phyloP scores from a whole-genome alignment of 768 basidiomycete species.

The Boletus huronensis region DNA sequence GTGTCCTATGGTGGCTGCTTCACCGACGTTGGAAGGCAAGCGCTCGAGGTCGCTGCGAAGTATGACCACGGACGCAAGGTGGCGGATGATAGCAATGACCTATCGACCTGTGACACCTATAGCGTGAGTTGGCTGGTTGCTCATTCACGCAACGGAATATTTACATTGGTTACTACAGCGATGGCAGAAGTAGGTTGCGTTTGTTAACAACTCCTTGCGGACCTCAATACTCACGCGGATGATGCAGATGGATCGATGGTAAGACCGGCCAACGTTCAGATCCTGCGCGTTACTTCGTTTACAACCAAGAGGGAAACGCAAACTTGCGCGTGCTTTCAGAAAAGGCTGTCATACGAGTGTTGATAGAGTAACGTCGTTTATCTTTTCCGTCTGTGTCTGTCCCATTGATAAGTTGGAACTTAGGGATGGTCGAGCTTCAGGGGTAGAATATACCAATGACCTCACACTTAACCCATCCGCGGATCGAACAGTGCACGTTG shows the following conservation, averaged over 20 bases:
- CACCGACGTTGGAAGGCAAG: conserved; percentile 43
- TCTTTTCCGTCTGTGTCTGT: neutral
- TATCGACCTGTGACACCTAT: conserved; percentile 44
- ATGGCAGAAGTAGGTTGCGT: conserved; percentile 47
- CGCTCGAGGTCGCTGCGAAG: conserved; percentile 41
- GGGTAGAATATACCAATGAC: conserved; percentile 49
- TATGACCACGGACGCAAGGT: conserved; percentile 45
- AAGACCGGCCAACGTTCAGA: conserved; percentile 56
- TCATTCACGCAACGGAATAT: neutral
- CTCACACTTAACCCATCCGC: conserved; percentile 19
- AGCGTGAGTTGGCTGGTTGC: conserved; percentile 36
- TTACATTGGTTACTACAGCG: conserved; percentile 31
- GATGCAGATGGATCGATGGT: conserved; percentile 49
- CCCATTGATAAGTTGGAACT: neutral
- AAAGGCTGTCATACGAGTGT: conserved; percentile 44
- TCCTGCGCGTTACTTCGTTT: conserved; percentile 49
- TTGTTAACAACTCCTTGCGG: neutral
- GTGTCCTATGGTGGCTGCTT: conserved; percentile 28
- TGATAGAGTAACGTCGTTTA: conserved; percentile 42
- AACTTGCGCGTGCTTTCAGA: conserved; percentile 42
- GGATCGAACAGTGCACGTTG: conserved; percentile 24
- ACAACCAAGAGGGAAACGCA: conserved; percentile 41
- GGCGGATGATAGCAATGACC: conserved; percentile 46
- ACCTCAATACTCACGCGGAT: neutral
- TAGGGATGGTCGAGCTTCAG: conserved; percentile 36